Base-by-base conservation (phyloP, 208 protist species). In the Crithidia sp. region DNA sequence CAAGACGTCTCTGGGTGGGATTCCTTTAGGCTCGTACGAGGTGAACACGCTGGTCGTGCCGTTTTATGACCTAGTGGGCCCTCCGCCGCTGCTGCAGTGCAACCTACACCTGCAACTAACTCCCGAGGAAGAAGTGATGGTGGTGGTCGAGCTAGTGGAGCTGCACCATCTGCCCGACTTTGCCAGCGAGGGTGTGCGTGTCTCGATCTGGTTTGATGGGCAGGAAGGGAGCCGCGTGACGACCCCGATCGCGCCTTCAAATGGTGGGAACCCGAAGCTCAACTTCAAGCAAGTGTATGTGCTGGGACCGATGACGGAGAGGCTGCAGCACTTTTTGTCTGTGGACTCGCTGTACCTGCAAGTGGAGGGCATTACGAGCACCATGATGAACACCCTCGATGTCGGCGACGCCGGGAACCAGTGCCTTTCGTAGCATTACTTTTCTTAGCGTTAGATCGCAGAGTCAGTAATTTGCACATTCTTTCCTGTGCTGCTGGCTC, bases 131-230 rank as follows among this genome's bases (percentile, higher is more conserved):
- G 73, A 71, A 47, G 82, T 86, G 45, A 58, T 80, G 40, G 77
- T 85, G 47, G 39, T 79, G 49, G 81, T 89, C 44, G 65, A 77
- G 63, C 37, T 84, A 14, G 72, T 77, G 12, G 85, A 89, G 45
- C 43, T 87, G 36, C 76, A 76, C 10, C 77, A 89, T 54, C 58
- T 89, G 14, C 85, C 85, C 10, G 78, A 85, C 58, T 89, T 85
- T 73, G 70, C 71, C 13, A 80, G 74, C 7, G 85, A 70, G 36
- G 81, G 85, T 7, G 81, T 77, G 52, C 75, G 74, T 37, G 81
- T 86, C 14, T 80, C 78, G 19, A 70, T 90, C 43, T 90, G 85
- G 85, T 87, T 90, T 67, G 82, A 86, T 28, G 81, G 81, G 14
- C 55, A 85, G 54, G 54, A 68, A 3, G 66, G 59, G 7, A 84